Evolutionary conservation across 2,329 filamentous ascomycete genomes (phyloP).

Genomic region (Sporothrix sp.): DNA sequence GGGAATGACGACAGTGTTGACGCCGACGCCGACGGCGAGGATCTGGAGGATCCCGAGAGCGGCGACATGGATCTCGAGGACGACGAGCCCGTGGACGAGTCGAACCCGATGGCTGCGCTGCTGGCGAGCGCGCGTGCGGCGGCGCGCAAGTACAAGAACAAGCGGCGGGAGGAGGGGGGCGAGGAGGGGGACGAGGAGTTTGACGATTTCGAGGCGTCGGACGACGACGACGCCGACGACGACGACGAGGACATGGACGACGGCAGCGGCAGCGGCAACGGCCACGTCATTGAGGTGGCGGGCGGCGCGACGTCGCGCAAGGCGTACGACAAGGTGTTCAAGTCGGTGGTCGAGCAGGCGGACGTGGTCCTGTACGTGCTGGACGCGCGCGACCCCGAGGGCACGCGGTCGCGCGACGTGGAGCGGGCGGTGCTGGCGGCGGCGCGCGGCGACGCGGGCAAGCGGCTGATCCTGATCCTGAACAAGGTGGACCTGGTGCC

Average conservation of each 20-base stretch:
- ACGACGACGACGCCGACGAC: conserved; percentile 28
- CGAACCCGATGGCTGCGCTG: conserved; percentile 87
- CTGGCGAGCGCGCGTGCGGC: conserved; percentile 73
- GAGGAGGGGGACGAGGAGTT: conserved; percentile 40
- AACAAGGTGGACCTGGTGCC: conserved; percentile 96
- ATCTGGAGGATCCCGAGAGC: conserved; percentile 44
- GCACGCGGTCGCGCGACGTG: conserved; percentile 80
- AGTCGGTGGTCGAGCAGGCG: conserved; percentile 78
- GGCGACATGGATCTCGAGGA: conserved; percentile 37
- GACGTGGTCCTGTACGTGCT: conserved; percentile 91
- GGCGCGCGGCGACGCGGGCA: conserved; percentile 44
- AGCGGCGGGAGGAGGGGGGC: conserved; percentile 50
- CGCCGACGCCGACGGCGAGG: conserved; percentile 33
- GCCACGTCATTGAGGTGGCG: conserved; percentile 40
- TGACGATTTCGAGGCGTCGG: too few species aligned
- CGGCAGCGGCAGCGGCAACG: conserved; percentile 36
- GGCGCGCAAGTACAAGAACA: conserved; percentile 63
- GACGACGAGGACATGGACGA: conserved; percentile 47
- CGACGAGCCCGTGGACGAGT: conserved; percentile 52
- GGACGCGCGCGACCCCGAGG: conserved; percentile 83
- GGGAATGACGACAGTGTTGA: conserved; percentile 33
- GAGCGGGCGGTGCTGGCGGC: conserved; percentile 89
- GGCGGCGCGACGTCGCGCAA: conserved; percentile 59
- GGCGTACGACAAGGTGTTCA: conserved; percentile 93
- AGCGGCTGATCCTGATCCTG: conserved; percentile 80